Evolutionary conservation across 2,329 filamentous ascomycete species (phyloP).

Genomic region (Aspergillus ustus): DNA sequence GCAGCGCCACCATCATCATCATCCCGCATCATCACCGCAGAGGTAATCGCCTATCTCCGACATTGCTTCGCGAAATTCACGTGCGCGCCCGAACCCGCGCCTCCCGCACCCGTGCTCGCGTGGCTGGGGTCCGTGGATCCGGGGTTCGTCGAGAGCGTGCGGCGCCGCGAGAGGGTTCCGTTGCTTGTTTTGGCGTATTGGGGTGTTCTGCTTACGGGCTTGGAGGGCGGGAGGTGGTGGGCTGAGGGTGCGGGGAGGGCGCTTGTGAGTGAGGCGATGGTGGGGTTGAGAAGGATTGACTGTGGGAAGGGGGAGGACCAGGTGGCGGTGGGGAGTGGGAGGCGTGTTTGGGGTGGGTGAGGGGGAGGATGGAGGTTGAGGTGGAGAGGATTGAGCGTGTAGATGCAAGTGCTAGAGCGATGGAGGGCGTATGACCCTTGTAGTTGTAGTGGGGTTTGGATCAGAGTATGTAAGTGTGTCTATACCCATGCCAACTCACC

Average conservation of each 20-base stretch:
- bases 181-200: conserved; percentile 34
- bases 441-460: no score
- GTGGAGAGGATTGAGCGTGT: neutral
- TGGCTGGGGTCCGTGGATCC: conserved; percentile 33
- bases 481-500: no score
- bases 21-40: neutral
- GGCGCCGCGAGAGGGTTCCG: conserved; percentile 24
- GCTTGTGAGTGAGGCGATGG: conserved; percentile 14
- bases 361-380: neutral
- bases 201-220: conserved; percentile 29
- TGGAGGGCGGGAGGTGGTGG: conserved; percentile 34
- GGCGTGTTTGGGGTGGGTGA: neutral
- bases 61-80: conserved; percentile 33
- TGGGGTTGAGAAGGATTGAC: neutral
- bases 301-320: neutral
- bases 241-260: conserved; percentile 28
- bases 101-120: conserved; percentile 29
- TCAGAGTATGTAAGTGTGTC: no score
- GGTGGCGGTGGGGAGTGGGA: neutral
- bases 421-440: no score
- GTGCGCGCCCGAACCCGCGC: conserved; percentile 23
- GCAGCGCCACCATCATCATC: no score
- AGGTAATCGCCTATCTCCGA: conserved; percentile 28
- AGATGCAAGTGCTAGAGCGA: no score
- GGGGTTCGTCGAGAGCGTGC: conserved; percentile 27